Percentiles rank a stretch among this genome's conserved stretches.
phyloP scores from a whole-genome alignment of 1,284 basidiomycete genomes.

The Puccinia horiana region DNA sequence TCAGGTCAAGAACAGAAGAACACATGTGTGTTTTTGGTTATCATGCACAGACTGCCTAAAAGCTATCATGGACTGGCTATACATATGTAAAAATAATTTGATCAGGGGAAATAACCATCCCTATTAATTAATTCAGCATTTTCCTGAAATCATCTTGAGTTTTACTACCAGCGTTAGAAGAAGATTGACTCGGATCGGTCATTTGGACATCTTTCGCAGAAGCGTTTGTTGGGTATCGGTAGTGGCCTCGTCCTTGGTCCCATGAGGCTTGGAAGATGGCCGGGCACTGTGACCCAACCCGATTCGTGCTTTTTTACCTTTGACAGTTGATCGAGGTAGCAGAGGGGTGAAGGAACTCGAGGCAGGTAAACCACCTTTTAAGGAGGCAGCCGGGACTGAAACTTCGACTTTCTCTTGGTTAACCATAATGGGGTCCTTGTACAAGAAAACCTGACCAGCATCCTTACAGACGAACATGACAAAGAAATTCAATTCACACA shows the following conservation, averaged over 20 bases:
- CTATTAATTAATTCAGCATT: slow-evolving; percentile 63
- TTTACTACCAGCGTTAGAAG: slow-evolving; percentile 59
- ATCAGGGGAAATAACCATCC: neutral
- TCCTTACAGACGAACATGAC: neutral
- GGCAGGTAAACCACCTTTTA: neutral
- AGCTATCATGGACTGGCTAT: too few species aligned
- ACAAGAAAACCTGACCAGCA: slow-evolving; percentile 41
- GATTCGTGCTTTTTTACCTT: slow-evolving; percentile 42
- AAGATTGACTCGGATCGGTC: slow-evolving; percentile 1
- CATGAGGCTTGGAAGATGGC: neutral
- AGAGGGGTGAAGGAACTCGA: slow-evolving; percentile 37
- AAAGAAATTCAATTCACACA: neutral
- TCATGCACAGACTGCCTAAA: too few species aligned
- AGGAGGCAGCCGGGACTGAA: slow-evolving; percentile 20
- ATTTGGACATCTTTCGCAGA: neutral
- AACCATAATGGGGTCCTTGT: slow-evolving; percentile 37
- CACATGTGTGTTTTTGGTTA: too few species aligned
- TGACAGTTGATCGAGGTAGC: slow-evolving; percentile 30
- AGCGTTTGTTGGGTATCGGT: neutral
- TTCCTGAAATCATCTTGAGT: slow-evolving; percentile 78
- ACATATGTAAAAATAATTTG: neutral
- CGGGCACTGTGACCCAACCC: slow-evolving; percentile 32
- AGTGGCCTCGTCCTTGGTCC: neutral
- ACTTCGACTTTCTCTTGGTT: slow-evolving; percentile 23
- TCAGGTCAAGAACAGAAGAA: too few species aligned